Percentiles rank a stretch among this genome's conserved stretches.
These are phyloP conservation scores for Dothideomycetes sp. DNA, from an alignment of 2,329 filamentous ascomycete species.

Conservation along the genomic window DNA sequence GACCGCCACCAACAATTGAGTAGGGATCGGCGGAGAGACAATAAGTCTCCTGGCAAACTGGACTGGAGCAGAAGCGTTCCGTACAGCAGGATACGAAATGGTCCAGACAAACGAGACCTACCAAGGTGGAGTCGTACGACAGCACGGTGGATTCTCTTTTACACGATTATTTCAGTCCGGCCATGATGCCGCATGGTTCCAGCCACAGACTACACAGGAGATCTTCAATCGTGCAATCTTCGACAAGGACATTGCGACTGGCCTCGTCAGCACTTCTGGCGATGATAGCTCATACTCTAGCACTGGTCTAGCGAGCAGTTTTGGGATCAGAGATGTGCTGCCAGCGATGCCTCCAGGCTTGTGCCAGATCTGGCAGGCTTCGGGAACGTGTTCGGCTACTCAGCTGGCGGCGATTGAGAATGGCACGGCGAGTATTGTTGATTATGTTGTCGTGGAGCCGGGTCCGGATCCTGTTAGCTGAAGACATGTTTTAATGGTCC, in stretches of 20 bases:
- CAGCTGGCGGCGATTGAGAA: too few species aligned
- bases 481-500: too few species aligned
- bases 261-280: conserved; percentile 32
- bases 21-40: conserved; percentile 18
- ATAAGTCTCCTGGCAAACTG: conserved; percentile 18
- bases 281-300: too few species aligned
- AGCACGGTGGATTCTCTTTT: conserved; percentile 24
- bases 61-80: conserved; percentile 13
- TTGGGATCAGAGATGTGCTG: too few species aligned
- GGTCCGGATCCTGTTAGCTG: too few species aligned
- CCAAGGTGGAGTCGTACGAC: conserved; percentile 19
- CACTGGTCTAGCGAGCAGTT: too few species aligned
- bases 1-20: neutral
- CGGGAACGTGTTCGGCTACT: too few species aligned
- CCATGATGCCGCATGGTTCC: conserved; percentile 38
- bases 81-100: conserved; percentile 19
- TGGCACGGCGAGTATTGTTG: too few species aligned
- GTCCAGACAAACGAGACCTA: conserved; percentile 18
- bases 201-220: conserved; percentile 43
- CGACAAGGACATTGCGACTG: conserved; percentile 44
- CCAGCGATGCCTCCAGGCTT: too few species aligned
- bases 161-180: conserved; percentile 22
- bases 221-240: conserved; percentile 43
- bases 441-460: too few species aligned
- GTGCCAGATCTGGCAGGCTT: too few species aligned